Percentiles rank a stretch among this genome's conserved stretches.
Evolutionary conservation across 1,139 yeast genomes (phyloP).

Genomic region (Hansenula sp.): DNA sequence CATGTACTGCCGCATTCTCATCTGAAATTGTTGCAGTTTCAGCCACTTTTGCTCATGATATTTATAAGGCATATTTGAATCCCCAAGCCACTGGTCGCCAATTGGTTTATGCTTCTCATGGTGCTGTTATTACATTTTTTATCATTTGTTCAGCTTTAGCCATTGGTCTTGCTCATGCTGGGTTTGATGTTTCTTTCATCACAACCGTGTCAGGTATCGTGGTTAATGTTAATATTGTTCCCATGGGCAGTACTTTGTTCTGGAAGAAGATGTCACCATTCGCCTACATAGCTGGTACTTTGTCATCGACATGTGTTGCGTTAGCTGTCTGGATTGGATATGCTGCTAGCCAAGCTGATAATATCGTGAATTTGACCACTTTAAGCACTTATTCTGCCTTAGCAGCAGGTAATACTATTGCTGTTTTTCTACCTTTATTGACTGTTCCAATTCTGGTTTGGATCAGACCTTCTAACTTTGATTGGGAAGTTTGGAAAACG

Average conservation of each 20-base stretch:
- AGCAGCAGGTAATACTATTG: conserved; percentile 32
- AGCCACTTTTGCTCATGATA: conserved; percentile 31
- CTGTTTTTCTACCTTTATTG: conserved; percentile 25
- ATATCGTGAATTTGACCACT: conserved; percentile 20
- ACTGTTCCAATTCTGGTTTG: conserved; percentile 29
- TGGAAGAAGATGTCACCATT: conserved; percentile 26
- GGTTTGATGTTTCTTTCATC: conserved; percentile 30
- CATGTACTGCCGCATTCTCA: conserved; percentile 34
- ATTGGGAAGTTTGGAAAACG: conserved; percentile 28
- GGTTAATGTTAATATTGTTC: conserved; percentile 32
- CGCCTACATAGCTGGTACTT: conserved; percentile 1
- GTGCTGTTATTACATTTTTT: conserved; percentile 26
- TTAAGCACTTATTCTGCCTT: conserved; percentile 29
- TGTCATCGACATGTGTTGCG: conserved; percentile 22
- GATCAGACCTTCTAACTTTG: conserved; percentile 29
- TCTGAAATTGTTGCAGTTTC: conserved; percentile 35
- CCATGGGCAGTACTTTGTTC: conserved; percentile 31
- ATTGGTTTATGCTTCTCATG: conserved; percentile 28
- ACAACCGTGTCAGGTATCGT: conserved; percentile 36
- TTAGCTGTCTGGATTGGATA: conserved; percentile 32
- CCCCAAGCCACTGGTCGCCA: conserved; percentile 31
- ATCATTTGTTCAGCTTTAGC: conserved; percentile 28
- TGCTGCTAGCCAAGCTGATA: conserved; percentile 19
- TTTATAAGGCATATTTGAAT: conserved; percentile 29
- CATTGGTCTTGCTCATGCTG: conserved; percentile 29